Percentiles rank a stretch among this genome's conserved stretches.
These are phyloP conservation scores for Rehmannia glutinosa DNA, from an alignment of 257 asterid species.

Conservation along the genomic window DNA sequence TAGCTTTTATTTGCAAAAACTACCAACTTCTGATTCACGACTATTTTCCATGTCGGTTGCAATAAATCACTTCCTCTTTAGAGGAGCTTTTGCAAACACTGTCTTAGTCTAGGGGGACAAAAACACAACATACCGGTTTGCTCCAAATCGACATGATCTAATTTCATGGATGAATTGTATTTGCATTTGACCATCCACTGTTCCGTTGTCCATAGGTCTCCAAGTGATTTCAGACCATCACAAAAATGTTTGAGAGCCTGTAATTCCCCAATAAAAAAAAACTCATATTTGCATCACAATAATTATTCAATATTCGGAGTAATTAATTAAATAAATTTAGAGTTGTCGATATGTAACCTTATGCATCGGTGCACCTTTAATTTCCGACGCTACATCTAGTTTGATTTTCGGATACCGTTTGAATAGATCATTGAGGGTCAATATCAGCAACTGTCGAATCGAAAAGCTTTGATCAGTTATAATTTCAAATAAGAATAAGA, in stretches of 20 bases:
- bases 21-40: too few species aligned
- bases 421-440: constrained; percentile 64
- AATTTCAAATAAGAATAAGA: neutral
- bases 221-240: constrained; percentile 57
- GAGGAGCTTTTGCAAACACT: too few species aligned
- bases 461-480: too few species aligned
- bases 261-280: neutral
- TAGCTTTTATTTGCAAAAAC: too few species aligned
- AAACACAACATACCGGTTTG: constrained; percentile 41
- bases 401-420: constrained; percentile 45
- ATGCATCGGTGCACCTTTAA: constrained; percentile 41
- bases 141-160: constrained; percentile 45
- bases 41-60: too few species aligned
- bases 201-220: constrained; percentile 72
- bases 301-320: too few species aligned
- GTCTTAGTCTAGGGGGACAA: too few species aligned
- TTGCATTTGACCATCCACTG: constrained; percentile 67
- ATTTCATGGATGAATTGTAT: constrained; percentile 31
- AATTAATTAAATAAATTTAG: neutral
- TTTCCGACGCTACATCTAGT: constrained; percentile 33
- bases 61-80: too few species aligned
- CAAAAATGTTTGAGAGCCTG: constrained; percentile 68
- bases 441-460: constrained; percentile 54
- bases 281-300: neutral
- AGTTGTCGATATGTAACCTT: constrained; percentile 39